Conservation (phyloP, 305 asterid genomes). For the Solanum aculeatissimum region DNA sequence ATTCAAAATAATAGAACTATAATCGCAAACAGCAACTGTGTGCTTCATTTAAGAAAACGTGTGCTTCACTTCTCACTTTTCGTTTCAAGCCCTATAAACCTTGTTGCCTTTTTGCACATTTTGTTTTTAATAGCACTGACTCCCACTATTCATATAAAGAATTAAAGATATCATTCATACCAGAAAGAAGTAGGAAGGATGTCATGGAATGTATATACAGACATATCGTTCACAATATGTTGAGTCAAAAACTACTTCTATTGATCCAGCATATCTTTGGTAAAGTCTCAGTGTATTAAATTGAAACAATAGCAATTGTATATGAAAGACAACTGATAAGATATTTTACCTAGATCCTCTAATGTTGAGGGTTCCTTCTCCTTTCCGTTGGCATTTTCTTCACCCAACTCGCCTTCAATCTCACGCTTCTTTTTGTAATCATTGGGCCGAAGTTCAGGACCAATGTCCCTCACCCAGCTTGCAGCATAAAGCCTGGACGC, state of each 20-base stretch:
- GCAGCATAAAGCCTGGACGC: constrained; percentile 76
- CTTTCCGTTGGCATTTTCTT: constrained; percentile 7
- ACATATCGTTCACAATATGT: not conserved
- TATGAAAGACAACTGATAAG: not conserved
- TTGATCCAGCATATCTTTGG: not conserved
- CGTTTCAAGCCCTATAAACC: not conserved
- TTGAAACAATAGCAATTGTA: not conserved
- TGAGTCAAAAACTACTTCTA: not conserved
- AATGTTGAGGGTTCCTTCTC: constrained; percentile 54
- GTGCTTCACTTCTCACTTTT: not conserved
- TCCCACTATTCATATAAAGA: not conserved
- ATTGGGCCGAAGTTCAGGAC: constrained; percentile 85
- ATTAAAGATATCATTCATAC: not conserved
- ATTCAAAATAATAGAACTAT: not conserved
- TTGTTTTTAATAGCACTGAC: not conserved
- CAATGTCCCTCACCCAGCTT: constrained; percentile 93
- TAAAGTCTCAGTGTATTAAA: not conserved
- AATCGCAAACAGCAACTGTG: not conserved
- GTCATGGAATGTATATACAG: not conserved
- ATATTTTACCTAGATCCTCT: constrained; percentile 60
- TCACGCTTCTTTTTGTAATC: constrained; percentile 41
- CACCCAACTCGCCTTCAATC: constrained; percentile 11
- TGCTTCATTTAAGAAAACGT: not conserved
- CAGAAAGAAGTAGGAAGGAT: not conserved
- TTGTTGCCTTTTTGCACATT: not conserved